phyloP scores from a whole-genome alignment of 1,139 yeast genomes.

The Yueomyces sp. region DNA sequence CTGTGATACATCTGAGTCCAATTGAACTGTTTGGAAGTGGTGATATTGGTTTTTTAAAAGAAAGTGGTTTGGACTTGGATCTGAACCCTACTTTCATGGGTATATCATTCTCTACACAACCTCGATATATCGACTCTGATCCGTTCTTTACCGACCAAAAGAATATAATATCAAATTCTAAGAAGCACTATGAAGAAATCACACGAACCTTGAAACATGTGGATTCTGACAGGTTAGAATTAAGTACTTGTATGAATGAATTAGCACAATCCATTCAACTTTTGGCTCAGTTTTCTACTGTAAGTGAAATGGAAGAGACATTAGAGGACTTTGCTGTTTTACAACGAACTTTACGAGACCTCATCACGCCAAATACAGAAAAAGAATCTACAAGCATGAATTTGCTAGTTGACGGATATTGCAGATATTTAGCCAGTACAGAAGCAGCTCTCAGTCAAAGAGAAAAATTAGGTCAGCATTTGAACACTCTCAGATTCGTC shows the following conservation, averaged over 20 bases:
- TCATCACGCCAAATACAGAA: slow-evolving; percentile 56
- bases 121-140: slow-evolving; percentile 58
- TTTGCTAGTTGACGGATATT: slow-evolving; percentile 60
- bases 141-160: slow-evolving; percentile 58
- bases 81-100: slow-evolving; percentile 1
- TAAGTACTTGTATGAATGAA: slow-evolving; percentile 50
- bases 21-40: slow-evolving; percentile 6
- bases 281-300: slow-evolving; percentile 36
- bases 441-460: slow-evolving; percentile 68
- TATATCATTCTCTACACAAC: slow-evolving; percentile 3
- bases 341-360: slow-evolving; percentile 74
- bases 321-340: slow-evolving; percentile 51
- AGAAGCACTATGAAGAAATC: slow-evolving; percentile 52
- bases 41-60: slow-evolving; percentile 2
- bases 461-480: slow-evolving; percentile 50
- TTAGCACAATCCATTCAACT: slow-evolving; percentile 39
- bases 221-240: slow-evolving; percentile 57
- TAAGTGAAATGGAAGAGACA: slow-evolving; percentile 42
- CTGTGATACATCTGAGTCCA: slow-evolving; percentile 19
- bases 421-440: slow-evolving; percentile 66
- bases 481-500: slow-evolving; percentile 41
- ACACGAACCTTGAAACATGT: slow-evolving; percentile 58
- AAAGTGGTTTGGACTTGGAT: slow-evolving; percentile 5
- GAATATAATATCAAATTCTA: slow-evolving; percentile 55
- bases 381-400: neutral